Evolutionary conservation across 768 basidiomycete genomes (phyloP).

Genomic region (Phallus indusiatus): DNA sequence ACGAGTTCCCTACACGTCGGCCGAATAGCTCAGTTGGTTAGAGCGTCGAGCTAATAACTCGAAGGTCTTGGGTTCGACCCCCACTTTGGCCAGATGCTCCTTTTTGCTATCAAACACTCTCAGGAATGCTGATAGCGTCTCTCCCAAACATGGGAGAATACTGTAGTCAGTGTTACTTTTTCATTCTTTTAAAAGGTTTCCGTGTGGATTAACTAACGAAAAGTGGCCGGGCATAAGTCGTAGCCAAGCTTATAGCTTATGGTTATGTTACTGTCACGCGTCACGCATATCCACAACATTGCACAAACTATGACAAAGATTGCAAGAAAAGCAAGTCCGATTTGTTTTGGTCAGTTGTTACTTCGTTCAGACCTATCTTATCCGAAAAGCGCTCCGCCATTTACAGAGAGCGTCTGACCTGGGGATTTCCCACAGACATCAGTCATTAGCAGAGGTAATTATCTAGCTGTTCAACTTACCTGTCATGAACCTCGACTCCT

Average conservation of each 20-base stretch:
- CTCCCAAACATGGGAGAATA: too few species aligned
- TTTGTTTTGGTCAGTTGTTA: too few species aligned
- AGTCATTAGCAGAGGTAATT: neutral
- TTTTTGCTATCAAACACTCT: neutral
- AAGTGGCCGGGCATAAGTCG: too few species aligned
- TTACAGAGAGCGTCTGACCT: neutral
- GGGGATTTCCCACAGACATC: neutral
- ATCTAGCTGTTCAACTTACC: slow-evolving; percentile 14
- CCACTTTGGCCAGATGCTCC: slow-evolving; percentile 8
- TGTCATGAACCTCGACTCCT: slow-evolving; percentile 24
- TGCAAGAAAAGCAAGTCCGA: too few species aligned
- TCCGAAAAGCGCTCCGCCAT: neutral
- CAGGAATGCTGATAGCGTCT: too few species aligned
- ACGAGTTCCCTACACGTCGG: neutral
- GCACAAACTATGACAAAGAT: too few species aligned
- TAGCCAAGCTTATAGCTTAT: too few species aligned
- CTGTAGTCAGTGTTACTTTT: too few species aligned
- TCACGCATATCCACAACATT: too few species aligned
- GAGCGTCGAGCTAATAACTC: slow-evolving; percentile 11
- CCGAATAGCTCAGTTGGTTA: slow-evolving; percentile 11
- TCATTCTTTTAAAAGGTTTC: too few species aligned
- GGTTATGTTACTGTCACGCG: too few species aligned
- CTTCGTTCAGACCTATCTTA: neutral
- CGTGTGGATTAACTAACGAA: too few species aligned
- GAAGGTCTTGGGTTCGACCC: slow-evolving; percentile 11